Evolutionary conservation across 495 filamentous ascomycete species (phyloP).

Genomic region (Penicillium alfredii): DNA sequence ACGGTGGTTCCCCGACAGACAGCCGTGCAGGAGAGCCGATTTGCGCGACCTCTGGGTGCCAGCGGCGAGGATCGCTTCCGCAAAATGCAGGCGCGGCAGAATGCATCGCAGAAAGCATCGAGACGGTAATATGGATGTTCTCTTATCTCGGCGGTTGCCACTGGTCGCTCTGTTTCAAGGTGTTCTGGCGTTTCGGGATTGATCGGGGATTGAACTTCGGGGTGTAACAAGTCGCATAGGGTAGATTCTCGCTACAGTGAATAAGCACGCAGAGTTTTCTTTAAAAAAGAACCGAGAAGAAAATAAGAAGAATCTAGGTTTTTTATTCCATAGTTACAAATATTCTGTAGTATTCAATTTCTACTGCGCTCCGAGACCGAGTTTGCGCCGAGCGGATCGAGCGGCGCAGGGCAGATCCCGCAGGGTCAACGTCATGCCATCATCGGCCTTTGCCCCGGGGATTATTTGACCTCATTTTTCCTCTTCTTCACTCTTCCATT

Average conservation of each 20-base stretch:
- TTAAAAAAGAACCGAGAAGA: too few species aligned
- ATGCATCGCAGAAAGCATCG: slow-evolving; percentile 44
- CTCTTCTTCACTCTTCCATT: neutral
- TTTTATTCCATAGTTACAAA: too few species aligned
- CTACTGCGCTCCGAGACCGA: too few species aligned
- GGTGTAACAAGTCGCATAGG: too few species aligned
- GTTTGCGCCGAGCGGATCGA: slow-evolving; percentile 15
- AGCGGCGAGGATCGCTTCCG: slow-evolving; percentile 76
- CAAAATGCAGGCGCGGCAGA: slow-evolving; percentile 70
- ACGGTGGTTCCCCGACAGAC: slow-evolving; percentile 68
- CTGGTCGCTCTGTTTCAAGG: slow-evolving; percentile 8
- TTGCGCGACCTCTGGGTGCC: slow-evolving; percentile 61
- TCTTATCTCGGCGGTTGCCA: slow-evolving; percentile 1
- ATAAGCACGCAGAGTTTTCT: too few species aligned
- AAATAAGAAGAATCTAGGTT: slow-evolving; percentile 5
- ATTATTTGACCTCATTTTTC: slow-evolving; percentile 4
- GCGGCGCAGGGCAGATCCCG: slow-evolving; percentile 23
- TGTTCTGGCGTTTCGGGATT: slow-evolving; percentile 11
- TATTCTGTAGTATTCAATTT: too few species aligned
- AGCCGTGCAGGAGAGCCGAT: slow-evolving; percentile 43
- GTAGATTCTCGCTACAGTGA: too few species aligned
- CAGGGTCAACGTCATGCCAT: slow-evolving; percentile 20
- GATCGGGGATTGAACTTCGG: slow-evolving; percentile 5
- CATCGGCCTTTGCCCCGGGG: slow-evolving; percentile 27
- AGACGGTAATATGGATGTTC: slow-evolving; percentile 19